Conservation (phyloP, 768 basidiomycete genomes). For the Hypholoma sublateritium region DNA sequence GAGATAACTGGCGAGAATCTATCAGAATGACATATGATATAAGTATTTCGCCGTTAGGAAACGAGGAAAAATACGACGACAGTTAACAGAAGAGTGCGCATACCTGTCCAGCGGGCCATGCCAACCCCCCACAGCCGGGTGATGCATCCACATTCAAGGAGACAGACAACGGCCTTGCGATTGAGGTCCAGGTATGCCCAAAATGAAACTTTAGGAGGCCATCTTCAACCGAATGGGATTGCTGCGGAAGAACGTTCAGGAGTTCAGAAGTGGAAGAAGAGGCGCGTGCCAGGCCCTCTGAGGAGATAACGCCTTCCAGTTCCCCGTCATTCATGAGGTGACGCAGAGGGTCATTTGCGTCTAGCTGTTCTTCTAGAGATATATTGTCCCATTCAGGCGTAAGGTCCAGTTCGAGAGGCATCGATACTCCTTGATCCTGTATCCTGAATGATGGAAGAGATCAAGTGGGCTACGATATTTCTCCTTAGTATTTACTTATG, state of each 20-base stretch:
- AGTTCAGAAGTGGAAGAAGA: constrained; percentile 28
- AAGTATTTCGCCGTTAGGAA: background rate
- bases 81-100: constrained; percentile 16
- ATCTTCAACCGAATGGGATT: constrained; percentile 49
- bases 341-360: constrained; percentile 56
- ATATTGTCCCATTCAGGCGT: constrained; percentile 25
- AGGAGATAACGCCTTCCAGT: constrained; percentile 27
- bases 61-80: too few relatives aligned
- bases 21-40: constrained; percentile 10
- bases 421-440: background rate
- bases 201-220: constrained; percentile 49
- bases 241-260: constrained; percentile 47
- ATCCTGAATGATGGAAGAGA: too few relatives aligned
- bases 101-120: constrained; percentile 93
- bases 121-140: constrained; percentile 89
- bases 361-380: constrained; percentile 53
- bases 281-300: constrained; percentile 23
- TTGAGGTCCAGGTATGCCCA: constrained; percentile 18
- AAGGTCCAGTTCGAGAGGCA: constrained; percentile 1
- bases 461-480: too few relatives aligned
- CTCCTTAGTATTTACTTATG: too few relatives aligned
- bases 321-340: constrained; percentile 49
- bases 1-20: constrained; percentile 83
- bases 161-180: constrained; percentile 36
- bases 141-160: constrained; percentile 71